Evolutionary conservation across 1,284 basidiomycete species (phyloP).

Genomic region (Cystobasidium sp.): DNA sequence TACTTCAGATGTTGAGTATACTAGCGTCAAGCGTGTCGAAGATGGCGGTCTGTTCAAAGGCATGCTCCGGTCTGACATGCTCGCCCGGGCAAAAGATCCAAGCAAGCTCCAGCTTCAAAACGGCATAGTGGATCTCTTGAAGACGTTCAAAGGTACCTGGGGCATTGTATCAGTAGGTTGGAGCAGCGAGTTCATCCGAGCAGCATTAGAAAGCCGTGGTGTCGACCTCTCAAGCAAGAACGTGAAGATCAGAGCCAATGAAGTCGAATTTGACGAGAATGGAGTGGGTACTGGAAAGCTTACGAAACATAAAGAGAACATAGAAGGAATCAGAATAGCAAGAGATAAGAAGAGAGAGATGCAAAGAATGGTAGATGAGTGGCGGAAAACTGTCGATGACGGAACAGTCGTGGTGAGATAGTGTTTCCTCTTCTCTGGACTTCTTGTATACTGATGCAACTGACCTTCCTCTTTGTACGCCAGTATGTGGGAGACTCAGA

Average conservation of each 20-base stretch:
- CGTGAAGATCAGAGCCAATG: constrained; percentile 32
- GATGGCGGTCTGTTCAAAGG: constrained; percentile 33
- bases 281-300: constrained; percentile 31
- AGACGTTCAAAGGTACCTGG: constrained; percentile 24
- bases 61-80: constrained; percentile 24
- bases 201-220: constrained; percentile 31
- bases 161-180: constrained; percentile 42
- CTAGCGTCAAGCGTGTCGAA: constrained; percentile 39
- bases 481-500: constrained; percentile 42
- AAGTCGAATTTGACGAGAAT: constrained; percentile 36
- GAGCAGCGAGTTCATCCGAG: constrained; percentile 40
- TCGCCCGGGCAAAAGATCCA: constrained; percentile 15
- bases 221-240: constrained; percentile 14
- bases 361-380: constrained; percentile 30
- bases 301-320: constrained; percentile 39
- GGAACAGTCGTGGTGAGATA: constrained; percentile 27
- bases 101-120: constrained; percentile 7
- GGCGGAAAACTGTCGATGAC: constrained; percentile 2
- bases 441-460: background rate
- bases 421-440: background rate
- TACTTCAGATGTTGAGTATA: constrained; percentile 35
- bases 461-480: background rate
- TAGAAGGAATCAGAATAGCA: constrained; percentile 23
- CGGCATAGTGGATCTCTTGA: constrained; percentile 31
- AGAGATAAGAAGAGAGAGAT: constrained; percentile 40